Evolutionary conservation across 169 alveolate species (phyloP).

Genomic region (Eimeria praecox): DNA sequence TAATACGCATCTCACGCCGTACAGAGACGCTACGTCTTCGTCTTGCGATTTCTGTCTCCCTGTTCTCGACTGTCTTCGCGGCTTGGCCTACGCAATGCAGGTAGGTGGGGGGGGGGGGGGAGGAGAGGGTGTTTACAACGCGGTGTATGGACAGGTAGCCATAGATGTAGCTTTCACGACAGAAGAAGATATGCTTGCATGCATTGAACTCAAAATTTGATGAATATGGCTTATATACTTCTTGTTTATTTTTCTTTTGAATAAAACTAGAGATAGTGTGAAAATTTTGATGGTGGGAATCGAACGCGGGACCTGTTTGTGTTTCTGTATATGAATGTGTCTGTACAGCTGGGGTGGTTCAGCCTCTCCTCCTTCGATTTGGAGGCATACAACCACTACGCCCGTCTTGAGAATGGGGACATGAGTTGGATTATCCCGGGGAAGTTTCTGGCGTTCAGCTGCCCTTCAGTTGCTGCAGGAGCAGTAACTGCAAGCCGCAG

Average conservation of each 20-base stretch:
- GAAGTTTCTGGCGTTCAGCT: conserved; percentile 95
- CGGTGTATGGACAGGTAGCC: too few species aligned
- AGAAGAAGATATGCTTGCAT: too few species aligned
- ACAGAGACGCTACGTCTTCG: conserved; percentile 90
- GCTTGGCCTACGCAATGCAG: conserved; percentile 95
- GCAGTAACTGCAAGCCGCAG: conserved; percentile 16
- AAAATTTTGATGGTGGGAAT: background rate
- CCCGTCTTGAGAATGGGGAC: conserved; percentile 93
- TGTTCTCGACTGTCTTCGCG: conserved; percentile 93
- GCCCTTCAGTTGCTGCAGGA: conserved; percentile 90
- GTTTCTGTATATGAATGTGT: too few species aligned
- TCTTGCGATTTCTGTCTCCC: conserved; percentile 85
- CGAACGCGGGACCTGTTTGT: background rate
- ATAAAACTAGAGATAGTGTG: too few species aligned
- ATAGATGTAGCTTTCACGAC: too few species aligned
- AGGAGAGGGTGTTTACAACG: too few species aligned
- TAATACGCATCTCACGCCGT: conserved; percentile 83
- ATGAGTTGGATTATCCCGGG: conserved; percentile 96
- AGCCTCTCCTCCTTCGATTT: conserved; percentile 91
- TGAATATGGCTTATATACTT: background rate
- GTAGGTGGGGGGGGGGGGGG: too few species aligned
- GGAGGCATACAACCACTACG: conserved; percentile 94
- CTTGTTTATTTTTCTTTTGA: background rate
- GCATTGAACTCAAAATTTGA: too few species aligned
- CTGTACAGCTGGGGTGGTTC: conserved; percentile 95